Percentiles rank a stretch among this genome's conserved stretches.
These are phyloP conservation scores for Phytophthora boehmeriae DNA, from an alignment of 352 stramenopile species.

Conservation along the genomic window DNA sequence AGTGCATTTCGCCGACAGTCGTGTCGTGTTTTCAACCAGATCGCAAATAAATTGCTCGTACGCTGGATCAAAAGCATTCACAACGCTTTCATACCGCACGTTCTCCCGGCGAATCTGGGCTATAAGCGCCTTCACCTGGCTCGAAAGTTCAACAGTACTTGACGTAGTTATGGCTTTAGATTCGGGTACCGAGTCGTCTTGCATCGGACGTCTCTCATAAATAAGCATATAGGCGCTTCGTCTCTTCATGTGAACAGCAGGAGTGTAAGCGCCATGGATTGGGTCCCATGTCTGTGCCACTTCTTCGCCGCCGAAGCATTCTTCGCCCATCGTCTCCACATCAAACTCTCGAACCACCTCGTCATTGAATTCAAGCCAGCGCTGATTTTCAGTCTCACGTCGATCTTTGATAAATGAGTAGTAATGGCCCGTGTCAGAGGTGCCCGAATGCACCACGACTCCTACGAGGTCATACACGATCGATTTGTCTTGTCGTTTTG, in stretches of 20 bases:
- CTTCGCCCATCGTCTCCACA: constrained; percentile 63
- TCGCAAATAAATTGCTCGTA: constrained; percentile 38
- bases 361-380: constrained; percentile 95
- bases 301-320: constrained; percentile 93
- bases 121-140: constrained; percentile 23
- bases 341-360: constrained; percentile 87
- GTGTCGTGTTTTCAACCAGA: constrained; percentile 19
- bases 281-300: constrained; percentile 61
- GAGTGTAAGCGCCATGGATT: constrained; percentile 22
- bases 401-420: constrained; percentile 94
- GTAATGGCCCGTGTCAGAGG: constrained; percentile 93
- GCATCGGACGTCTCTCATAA: constrained; percentile 51
- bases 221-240: constrained; percentile 83
- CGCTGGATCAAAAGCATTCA: constrained; percentile 38
- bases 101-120: constrained; percentile 36
- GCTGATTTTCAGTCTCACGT: constrained; percentile 12
- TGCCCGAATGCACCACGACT: constrained; percentile 93
- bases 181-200: not conserved
- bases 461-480: constrained; percentile 90
- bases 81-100: constrained; percentile 33
- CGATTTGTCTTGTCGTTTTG: not conserved
- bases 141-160: constrained; percentile 7
- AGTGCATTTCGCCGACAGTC: not conserved
- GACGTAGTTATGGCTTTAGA: not conserved
- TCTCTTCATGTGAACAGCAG: constrained; percentile 62